Base-by-base conservation (phyloP, 495 filamentous ascomycete species). In the Podospora didyma region DNA sequence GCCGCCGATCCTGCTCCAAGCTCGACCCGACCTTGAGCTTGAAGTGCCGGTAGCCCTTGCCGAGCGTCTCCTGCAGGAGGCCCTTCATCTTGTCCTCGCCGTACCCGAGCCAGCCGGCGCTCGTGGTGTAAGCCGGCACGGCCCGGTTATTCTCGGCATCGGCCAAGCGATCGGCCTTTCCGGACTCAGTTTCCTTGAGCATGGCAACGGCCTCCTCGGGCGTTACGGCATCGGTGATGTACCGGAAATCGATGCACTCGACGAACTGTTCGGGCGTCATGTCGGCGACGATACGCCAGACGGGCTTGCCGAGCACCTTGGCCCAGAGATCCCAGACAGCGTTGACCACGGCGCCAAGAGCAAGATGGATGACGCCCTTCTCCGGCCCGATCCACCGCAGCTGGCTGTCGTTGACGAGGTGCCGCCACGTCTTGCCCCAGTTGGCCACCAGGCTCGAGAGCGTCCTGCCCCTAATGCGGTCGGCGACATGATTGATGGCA, bases 241-340 rank as follows among this genome's bases (percentile, higher is more conserved):
- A 96, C 22, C 92, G 79, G 75, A 96, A 96, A 73, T 96, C 92
- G 66, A 96, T 90, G 75, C 89, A 92, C 49, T 80, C 70, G 12
- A 96, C 90, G 50, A 94, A 82, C 72, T 96, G 85, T 71, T 94
- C 87, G 4, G 90, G 89, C 3, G 79, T 85, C 88, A 96, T 95
- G 47, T 96, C 91, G 0, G 87, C 87, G 7, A 96, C 86, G 58
- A 96, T 86, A 22, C 85, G 80, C 92, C 92, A 97, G 2, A 97
- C 88, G 11, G 92, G 92, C 73, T 96, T 96, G 35, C 81, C 76
- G 16, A 92, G 82, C 11, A 79, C 79, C 71, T 96, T 96, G 41
- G 90, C 90, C 92, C 92, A 96, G 16, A 97, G 83, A 73, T 97
- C 92, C 92, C 92, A 97, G 58, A 96, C 74, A 0, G 91, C 92